A percentile compares a stretch with the other conserved stretches of the same genome.
Evolutionary conservation across 768 basidiomycete genomes (phyloP).

Genomic region (Tricholoma terreum): DNA sequence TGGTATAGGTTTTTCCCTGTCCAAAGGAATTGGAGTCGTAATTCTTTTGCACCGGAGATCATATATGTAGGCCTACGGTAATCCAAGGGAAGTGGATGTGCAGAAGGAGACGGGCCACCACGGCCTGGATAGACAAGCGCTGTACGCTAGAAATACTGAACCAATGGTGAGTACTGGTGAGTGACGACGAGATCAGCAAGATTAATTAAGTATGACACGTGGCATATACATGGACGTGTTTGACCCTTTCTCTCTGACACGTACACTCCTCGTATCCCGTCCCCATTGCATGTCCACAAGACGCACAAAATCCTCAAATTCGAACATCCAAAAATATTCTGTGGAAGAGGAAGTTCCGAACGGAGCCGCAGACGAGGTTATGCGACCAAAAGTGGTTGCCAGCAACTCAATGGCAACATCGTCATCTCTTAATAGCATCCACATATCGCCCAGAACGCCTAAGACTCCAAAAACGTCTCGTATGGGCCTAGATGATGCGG

Average conservation of each 20-base stretch:
- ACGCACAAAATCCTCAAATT: constrained; percentile 16
- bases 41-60: background rate
- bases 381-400: constrained; percentile 34
- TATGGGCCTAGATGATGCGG: constrained; percentile 32
- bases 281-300: constrained; percentile 27
- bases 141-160: too few relatives aligned
- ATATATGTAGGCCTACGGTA: too few relatives aligned
- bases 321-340: constrained; percentile 9
- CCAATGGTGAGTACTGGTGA: too few relatives aligned
- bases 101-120: too few relatives aligned
- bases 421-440: constrained; percentile 58
- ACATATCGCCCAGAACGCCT: constrained; percentile 54
- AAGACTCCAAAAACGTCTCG: constrained; percentile 41
- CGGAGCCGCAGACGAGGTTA: constrained; percentile 29
- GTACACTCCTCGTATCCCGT: background rate
- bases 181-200: too few relatives aligned
- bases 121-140: too few relatives aligned
- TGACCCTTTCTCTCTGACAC: background rate
- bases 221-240: background rate
- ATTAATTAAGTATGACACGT: background rate
- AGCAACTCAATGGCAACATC: constrained; percentile 48
- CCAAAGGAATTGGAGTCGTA: background rate
- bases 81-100: too few relatives aligned
- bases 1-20: background rate
- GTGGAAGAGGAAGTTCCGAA: constrained; percentile 10